Conservation (phyloP, 257 asterid genomes). For the Rauvolfia tetraphylla region DNA sequence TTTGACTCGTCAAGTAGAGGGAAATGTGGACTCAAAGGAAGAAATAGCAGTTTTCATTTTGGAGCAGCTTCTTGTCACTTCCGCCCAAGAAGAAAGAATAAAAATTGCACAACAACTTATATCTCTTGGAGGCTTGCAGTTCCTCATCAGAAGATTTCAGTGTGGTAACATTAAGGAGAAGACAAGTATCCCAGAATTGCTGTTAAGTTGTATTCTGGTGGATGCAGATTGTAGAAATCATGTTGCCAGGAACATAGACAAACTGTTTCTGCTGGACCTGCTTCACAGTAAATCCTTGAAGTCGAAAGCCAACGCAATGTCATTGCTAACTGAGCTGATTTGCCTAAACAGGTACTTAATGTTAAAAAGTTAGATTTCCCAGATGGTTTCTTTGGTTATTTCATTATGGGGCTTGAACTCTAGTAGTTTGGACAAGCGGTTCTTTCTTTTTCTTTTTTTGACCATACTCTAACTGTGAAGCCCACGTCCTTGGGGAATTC, state of each 20-base stretch:
- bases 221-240: constrained; percentile 44
- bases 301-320: constrained; percentile 34
- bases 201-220: constrained; percentile 52
- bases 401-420: not conserved
- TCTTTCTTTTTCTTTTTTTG: no score
- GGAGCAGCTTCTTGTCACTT: constrained; percentile 43
- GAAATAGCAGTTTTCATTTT: constrained; percentile 34
- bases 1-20: constrained; percentile 30
- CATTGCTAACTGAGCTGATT: constrained; percentile 50
- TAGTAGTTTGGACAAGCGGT: not conserved
- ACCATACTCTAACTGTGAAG: not conserved
- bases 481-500: not conserved
- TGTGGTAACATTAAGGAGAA: constrained; percentile 42
- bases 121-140: constrained; percentile 55
- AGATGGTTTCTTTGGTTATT: not conserved
- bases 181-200: constrained; percentile 33
- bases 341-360: constrained; percentile 61
- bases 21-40: constrained; percentile 23
- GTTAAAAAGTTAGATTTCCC: not conserved
- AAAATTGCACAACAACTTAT: constrained; percentile 37
- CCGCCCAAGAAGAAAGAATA: constrained; percentile 46
- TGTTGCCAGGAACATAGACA: constrained; percentile 41
- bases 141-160: constrained; percentile 45
- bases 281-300: constrained; percentile 38
- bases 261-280: constrained; percentile 36